Evolutionary conservation across 208 protist genomes (phyloP), one percentile per base, ranked within the genome.

Genomic region (Wallacemonas sp.): DNA sequence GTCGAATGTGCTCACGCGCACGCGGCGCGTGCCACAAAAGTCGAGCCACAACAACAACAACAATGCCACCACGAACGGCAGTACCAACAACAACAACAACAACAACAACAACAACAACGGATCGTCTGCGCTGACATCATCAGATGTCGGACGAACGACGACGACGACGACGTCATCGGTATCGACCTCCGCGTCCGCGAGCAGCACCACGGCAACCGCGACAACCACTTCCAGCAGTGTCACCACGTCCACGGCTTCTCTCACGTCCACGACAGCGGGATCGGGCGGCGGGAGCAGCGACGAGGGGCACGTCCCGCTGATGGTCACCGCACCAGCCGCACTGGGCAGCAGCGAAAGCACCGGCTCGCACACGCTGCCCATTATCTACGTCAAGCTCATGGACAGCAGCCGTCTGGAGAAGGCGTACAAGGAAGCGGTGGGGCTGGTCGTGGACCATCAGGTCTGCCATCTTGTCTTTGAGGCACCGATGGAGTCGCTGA

Each of bases 391-490:
- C 54, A 92, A 89, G 70, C 72, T 92, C 26, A 82, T 82, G 50
- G 82, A 92, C 10, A 79, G 80, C 48, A 83, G 76, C 39, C 77
- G 74, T 28, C 57, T 92, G 23, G 64, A 81, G 68, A 79, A 79
- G 50, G 82, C 87, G 11, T 91, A 95, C 74, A 74, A 80, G 57
- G 86, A 92, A 65, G 76, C 86, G 23, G 70, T 90, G 8, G 78
- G 76, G 2, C 72, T 95, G 22, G 84, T 81, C 31, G 84, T 84
- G 50, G 89, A 95, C 64, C 76, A 77, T 31, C 76, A 82, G 46
- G 82, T 70, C 20, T 87, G 86, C 61, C 89, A 95, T 57, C 69
- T 92, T 5, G 61, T 91, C 18, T 76, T 95, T 54, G 89, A 92
- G 39, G 82, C 89, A 0, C 86, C 89, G 5, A 75, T 91, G 32